A percentile compares a stretch with the other conserved stretches of the same genome.
Conservation (phyloP, 768 basidiomycete genomes). For the Leccinum longicurvipes region DNA sequence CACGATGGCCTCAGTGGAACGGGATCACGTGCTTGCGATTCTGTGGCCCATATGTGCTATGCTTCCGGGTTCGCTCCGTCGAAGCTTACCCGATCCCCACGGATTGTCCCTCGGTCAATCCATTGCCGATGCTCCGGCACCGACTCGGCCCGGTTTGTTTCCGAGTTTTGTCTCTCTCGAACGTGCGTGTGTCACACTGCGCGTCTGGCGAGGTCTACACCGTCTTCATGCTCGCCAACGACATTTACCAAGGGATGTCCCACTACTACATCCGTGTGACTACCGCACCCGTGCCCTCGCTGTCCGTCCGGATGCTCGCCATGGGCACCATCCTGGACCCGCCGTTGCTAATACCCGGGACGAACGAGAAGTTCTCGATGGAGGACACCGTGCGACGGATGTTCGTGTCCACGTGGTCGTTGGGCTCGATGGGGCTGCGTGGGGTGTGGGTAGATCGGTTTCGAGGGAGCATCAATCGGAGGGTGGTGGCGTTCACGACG, state of each 20-base stretch:
- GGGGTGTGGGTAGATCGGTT: constrained; percentile 25
- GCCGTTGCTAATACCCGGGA: not conserved
- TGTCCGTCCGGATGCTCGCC: constrained; percentile 41
- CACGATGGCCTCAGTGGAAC: constrained; percentile 32
- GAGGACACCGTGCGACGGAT: constrained; percentile 1
- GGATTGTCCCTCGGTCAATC: constrained; percentile 3
- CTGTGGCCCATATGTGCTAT: constrained; percentile 48
- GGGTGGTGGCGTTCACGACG: constrained; percentile 24
- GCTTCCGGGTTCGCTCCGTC: constrained; percentile 49
- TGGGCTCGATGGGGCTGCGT: constrained; percentile 21
- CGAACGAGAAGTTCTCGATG: not conserved
- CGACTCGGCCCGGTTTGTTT: constrained; percentile 35
- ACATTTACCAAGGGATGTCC: constrained; percentile 47
- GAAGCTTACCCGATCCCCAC: constrained; percentile 36
- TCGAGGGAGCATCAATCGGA: constrained; percentile 14
- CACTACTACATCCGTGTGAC: constrained; percentile 40
- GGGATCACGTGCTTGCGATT: constrained; percentile 43
- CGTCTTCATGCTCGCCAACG: constrained; percentile 42
- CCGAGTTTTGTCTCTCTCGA: constrained; percentile 36
- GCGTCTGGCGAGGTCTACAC: constrained; percentile 37
- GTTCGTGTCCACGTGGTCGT: constrained; percentile 16
- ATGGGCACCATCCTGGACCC: not conserved
- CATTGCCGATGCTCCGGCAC: constrained; percentile 20
- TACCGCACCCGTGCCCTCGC: constrained; percentile 25
- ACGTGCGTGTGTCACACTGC: constrained; percentile 32